A percentile compares a stretch with the other conserved stretches of the same genome.
Conservation (phyloP, 352 stramenopile species). For the Thalassiosira exigua region DNA sequence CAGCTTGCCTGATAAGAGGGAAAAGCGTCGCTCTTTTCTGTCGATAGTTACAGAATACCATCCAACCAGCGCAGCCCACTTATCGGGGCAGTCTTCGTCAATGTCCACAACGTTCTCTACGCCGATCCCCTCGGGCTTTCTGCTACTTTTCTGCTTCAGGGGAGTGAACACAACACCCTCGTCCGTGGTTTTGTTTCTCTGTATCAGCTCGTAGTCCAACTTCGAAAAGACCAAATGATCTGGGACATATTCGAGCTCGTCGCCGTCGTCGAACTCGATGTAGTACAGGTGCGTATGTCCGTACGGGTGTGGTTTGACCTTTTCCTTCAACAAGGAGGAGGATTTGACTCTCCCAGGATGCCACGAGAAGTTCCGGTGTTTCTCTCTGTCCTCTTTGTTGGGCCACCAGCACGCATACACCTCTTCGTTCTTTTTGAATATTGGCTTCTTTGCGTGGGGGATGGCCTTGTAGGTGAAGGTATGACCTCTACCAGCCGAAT, state of each 20-base stretch:
- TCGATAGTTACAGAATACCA: constrained; percentile 13
- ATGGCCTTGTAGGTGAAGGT: too few species aligned
- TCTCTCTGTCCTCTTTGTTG: neutral
- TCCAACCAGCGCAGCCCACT: constrained; percentile 3
- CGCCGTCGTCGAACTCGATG: neutral
- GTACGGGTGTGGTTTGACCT: neutral
- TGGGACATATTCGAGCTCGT: neutral
- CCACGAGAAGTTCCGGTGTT: neutral
- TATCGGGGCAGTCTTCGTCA: constrained; percentile 6
- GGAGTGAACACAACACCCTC: too few species aligned
- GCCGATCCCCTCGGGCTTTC: neutral
- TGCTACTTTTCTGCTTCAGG: too few species aligned
- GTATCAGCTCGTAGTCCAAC: neutral
- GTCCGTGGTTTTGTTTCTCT: neutral
- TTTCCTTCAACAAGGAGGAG: neutral
- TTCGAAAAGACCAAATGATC: constrained; percentile 9
- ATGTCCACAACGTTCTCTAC: neutral
- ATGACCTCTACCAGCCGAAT: too few species aligned
- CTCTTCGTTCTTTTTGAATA: neutral
- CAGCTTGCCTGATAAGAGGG: constrained; percentile 7
- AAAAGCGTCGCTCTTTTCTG: constrained; percentile 2
- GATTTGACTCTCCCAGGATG: neutral
- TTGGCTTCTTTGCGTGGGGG: too few species aligned
- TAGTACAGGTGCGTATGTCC: neutral
- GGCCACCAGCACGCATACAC: constrained; percentile 5